A percentile compares a stretch with the other conserved stretches of the same genome.
Conservation (phyloP, 306 rosid species). For the Hippophae tibetana region DNA sequence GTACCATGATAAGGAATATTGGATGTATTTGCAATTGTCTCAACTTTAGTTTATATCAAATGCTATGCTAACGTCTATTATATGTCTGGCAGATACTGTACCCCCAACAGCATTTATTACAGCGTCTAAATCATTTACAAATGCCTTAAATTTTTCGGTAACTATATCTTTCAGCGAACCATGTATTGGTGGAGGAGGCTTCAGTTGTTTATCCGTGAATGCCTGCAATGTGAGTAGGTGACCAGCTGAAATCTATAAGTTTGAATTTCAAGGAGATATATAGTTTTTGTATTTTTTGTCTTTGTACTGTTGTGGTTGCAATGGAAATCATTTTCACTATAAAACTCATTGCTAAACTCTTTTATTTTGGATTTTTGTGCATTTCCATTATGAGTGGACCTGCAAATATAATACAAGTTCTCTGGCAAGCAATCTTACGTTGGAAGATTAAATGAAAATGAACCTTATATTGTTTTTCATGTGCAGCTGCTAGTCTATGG, state of each 20-base stretch:
- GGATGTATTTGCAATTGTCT: background rate
- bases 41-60: background rate
- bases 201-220: slow-evolving; percentile 56
- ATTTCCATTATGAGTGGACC: background rate
- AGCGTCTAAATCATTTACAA: slow-evolving; percentile 51
- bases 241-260: slow-evolving; percentile 5
- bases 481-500: slow-evolving; percentile 86
- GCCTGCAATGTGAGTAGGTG: slow-evolving; percentile 86
- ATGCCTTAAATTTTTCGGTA: slow-evolving; percentile 57
- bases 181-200: slow-evolving; percentile 58
- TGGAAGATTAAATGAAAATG: background rate
- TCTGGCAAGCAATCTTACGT: background rate
- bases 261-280: background rate
- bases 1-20: background rate
- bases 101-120: slow-evolving; percentile 78
- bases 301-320: background rate
- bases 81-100: slow-evolving; percentile 55
- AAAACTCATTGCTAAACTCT: background rate
- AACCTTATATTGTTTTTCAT: background rate
- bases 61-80: slow-evolving; percentile 3
- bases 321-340: background rate
- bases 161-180: slow-evolving; percentile 71
- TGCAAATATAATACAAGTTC: background rate
- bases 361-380: background rate
- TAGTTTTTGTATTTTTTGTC: background rate